These are phyloP conservation scores for Termitomyces titanicus DNA, from an alignment of 768 basidiomycete genomes.

Conservation along the genomic window DNA sequence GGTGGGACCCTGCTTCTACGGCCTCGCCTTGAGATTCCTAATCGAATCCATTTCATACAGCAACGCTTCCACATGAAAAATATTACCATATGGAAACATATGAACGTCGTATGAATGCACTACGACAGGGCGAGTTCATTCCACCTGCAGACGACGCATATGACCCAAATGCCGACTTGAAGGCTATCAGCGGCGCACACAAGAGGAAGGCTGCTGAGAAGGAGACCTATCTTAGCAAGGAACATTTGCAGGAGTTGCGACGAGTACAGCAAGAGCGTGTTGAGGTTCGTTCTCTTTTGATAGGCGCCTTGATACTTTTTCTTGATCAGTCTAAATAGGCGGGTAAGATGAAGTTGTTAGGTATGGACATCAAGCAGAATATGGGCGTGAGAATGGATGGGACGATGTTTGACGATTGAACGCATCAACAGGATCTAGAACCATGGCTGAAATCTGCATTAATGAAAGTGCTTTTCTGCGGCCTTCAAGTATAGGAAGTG, in stretches of 20 bases:
- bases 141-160: slow-evolving; percentile 71
- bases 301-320: neutral
- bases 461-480: no score
- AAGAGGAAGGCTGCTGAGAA: slow-evolving; percentile 65
- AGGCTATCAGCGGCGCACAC: slow-evolving; percentile 65
- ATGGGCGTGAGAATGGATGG: slow-evolving; percentile 90
- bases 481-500: no score
- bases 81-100: slow-evolving; percentile 90
- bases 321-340: slow-evolving; percentile 36
- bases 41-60: slow-evolving; percentile 32
- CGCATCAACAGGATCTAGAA: neutral
- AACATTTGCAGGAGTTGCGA: slow-evolving; percentile 78
- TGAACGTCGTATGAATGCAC: slow-evolving; percentile 77
- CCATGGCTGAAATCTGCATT: neutral
- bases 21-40: neutral
- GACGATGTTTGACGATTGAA: slow-evolving; percentile 47
- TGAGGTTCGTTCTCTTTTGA: slow-evolving; percentile 51
- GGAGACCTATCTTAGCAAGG: slow-evolving; percentile 73
- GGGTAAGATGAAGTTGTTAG: slow-evolving; percentile 81
- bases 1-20: slow-evolving; percentile 38
- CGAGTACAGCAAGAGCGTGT: slow-evolving; percentile 82
- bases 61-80: slow-evolving; percentile 91
- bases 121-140: slow-evolving; percentile 80
- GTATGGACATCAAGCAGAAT: slow-evolving; percentile 82
- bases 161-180: slow-evolving; percentile 83